These are phyloP conservation scores for Neltuma alba DNA, from an alignment of 306 rosid genomes.

Conservation along the genomic window DNA sequence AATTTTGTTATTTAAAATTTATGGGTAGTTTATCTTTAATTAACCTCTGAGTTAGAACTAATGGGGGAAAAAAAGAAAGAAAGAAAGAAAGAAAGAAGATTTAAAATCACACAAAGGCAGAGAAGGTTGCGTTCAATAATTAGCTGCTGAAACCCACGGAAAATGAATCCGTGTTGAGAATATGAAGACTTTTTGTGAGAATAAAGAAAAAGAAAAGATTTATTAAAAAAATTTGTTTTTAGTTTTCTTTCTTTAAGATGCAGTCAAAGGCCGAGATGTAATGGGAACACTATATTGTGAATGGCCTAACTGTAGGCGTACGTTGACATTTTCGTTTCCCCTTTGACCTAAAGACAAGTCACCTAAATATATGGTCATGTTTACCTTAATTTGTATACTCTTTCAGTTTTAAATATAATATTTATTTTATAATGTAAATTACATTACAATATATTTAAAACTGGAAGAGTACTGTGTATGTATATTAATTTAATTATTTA, in stretches of 20 bases:
- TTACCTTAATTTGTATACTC: no score
- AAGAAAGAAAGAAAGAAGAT: no score
- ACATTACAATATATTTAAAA: no score
- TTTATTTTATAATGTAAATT: no score
- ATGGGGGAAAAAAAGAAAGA: no score
- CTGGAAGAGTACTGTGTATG: no score
- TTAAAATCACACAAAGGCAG: not conserved
- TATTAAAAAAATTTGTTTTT: not conserved
- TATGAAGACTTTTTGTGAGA: not conserved
- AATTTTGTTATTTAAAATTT: not conserved
- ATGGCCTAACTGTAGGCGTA: slow-evolving; percentile 25
- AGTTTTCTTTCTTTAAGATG: not conserved
- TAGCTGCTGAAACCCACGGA: not conserved
- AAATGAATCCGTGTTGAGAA: not conserved
- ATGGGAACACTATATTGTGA: not conserved
- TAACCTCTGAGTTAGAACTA: not conserved
- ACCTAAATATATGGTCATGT: slow-evolving; percentile 7
- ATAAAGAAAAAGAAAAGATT: not conserved
- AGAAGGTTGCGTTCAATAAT: not conserved
- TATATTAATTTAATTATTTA: not conserved
- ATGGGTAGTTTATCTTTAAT: not conserved
- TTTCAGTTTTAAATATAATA: no score
- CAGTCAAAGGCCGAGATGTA: not conserved
- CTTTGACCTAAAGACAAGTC: slow-evolving; percentile 39
- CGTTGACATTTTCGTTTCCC: slow-evolving; percentile 37